Base-by-base conservation (phyloP, 2,329 filamentous ascomycete species). In the Pseudogymnoascus sp. region DNA sequence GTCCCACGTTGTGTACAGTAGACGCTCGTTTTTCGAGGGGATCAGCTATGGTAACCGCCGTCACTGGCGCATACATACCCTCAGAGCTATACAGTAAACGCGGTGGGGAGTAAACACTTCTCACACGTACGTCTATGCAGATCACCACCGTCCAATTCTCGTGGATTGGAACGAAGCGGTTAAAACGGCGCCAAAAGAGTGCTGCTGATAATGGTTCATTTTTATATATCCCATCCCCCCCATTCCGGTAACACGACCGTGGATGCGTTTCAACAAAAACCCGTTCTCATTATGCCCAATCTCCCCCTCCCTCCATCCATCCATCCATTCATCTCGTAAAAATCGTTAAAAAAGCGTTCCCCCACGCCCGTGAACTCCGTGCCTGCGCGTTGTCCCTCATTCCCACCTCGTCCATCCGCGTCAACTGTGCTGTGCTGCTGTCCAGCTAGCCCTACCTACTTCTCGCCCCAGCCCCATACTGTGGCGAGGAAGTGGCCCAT, bases 401-500 rank as follows among this genome's bases (percentile, higher is more conserved):
- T 40, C 59, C n/a, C 31, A 16, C 11, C 34, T 12, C 14, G 4
- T 16, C 28, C 16, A 40, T 16, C 23, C 8, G 18, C 16, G 14
- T 21, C 31, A 60, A 28, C 31, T 12, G 31, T 34, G 31, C 18
- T 8, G 28, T 31, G 28, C 28, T 37, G 10, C 18, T n/a, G 7
- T 1, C 28, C 14, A 23, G 21, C 31, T 12, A 2, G 21, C 21
- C 21, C 21, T 21, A 21, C 34, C 59, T 60, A 42, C 25, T 56
- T 62, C 61, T 69, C 68, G 36, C 95, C 88, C 95, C 95, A 99
- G 64, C 93, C 95, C 95, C 95, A 99, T 46, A 99, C 95, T 70
- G 95, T 92, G 66, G 88, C 87, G 64, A 99, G 83, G 77, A 97
- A 99, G 72, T 92, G 90, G 68, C 86, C 86, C 93, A 99, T 97